Conservation (phyloP, 352 stramenopile species). For the Thalassiosira mediterranea region DNA sequence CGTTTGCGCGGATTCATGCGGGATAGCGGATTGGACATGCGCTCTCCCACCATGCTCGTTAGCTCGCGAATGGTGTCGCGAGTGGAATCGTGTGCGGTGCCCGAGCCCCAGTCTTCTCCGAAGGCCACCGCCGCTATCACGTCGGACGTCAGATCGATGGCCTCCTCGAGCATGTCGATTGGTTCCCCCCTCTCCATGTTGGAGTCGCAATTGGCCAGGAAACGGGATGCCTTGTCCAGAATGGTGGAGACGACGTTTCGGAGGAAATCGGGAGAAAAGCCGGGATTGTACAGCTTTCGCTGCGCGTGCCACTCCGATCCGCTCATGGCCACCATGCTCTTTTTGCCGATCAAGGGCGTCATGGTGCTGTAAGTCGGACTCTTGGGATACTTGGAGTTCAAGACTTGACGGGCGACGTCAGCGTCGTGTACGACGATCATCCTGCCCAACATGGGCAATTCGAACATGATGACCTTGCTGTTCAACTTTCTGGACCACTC, state of each 20-base stretch:
- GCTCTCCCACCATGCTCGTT: slow-evolving; percentile 18
- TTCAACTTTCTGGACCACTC: slow-evolving; percentile 42
- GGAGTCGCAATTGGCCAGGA: slow-evolving; percentile 26
- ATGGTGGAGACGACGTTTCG: slow-evolving; percentile 32
- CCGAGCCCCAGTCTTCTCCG: slow-evolving; percentile 56
- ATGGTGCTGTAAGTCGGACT: slow-evolving; percentile 27
- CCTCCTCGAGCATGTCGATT: slow-evolving; percentile 40
- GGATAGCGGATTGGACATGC: slow-evolving; percentile 26
- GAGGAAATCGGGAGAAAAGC: slow-evolving; percentile 54
- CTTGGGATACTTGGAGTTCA: slow-evolving; percentile 34
- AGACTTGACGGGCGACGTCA: slow-evolving; percentile 22
- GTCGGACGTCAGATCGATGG: slow-evolving; percentile 48
- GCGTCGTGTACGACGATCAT: slow-evolving; percentile 47
- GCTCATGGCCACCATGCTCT: slow-evolving; percentile 33
- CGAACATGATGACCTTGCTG: slow-evolving; percentile 42
- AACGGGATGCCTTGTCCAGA: slow-evolving; percentile 45
- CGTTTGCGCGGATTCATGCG: slow-evolving; percentile 3
- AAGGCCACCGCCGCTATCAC: slow-evolving; percentile 57
- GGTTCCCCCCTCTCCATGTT: slow-evolving; percentile 19
- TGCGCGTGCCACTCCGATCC: slow-evolving; percentile 31
- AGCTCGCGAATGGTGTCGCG: slow-evolving; percentile 31
- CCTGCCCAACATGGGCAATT: slow-evolving; percentile 23
- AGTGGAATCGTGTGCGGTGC: slow-evolving; percentile 5
- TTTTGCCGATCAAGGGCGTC: slow-evolving; percentile 27
- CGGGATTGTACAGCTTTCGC: slow-evolving; percentile 40